These are phyloP conservation scores for Psilocybe sp. DNA, from an alignment of 768 basidiomycete species.

Conservation along the genomic window DNA sequence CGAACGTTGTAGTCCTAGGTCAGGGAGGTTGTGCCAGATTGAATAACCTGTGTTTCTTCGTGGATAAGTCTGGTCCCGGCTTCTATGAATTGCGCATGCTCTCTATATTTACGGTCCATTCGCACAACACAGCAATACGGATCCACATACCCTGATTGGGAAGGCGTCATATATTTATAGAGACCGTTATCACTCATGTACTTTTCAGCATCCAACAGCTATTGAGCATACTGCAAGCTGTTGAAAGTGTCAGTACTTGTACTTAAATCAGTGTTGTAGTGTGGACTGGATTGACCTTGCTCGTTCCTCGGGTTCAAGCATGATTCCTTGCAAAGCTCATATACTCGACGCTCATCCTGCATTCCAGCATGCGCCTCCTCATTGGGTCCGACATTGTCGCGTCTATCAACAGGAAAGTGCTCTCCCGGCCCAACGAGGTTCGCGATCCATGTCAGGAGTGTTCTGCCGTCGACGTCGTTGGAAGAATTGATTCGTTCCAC, in stretches of 20 bases:
- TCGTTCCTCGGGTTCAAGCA: no score
- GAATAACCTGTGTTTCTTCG: background rate
- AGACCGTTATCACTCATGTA: background rate
- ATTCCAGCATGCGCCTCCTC: no score
- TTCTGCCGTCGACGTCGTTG: no score
- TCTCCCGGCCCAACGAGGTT: no score
- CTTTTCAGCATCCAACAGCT: background rate
- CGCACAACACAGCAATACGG: background rate
- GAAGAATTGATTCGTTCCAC: no score
- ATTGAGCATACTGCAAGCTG: background rate
- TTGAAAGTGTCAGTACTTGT: background rate
- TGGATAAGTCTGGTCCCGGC: constrained; percentile 1
- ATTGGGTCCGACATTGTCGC: no score
- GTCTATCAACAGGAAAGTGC: no score
- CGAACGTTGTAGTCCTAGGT: background rate
- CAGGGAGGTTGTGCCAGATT: background rate
- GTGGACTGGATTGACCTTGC: no score
- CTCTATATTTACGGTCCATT: background rate
- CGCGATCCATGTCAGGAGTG: no score
- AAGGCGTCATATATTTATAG: constrained; percentile 2
- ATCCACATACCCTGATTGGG: background rate
- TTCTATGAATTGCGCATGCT: background rate
- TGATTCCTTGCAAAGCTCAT: no score
- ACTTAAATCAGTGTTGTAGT: no score
- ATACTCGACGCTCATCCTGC: no score